Evolutionary conservation across 345 rosid species (phyloP), one percentile per base, ranked within the genome.

Genomic region (Salix brachista): DNA sequence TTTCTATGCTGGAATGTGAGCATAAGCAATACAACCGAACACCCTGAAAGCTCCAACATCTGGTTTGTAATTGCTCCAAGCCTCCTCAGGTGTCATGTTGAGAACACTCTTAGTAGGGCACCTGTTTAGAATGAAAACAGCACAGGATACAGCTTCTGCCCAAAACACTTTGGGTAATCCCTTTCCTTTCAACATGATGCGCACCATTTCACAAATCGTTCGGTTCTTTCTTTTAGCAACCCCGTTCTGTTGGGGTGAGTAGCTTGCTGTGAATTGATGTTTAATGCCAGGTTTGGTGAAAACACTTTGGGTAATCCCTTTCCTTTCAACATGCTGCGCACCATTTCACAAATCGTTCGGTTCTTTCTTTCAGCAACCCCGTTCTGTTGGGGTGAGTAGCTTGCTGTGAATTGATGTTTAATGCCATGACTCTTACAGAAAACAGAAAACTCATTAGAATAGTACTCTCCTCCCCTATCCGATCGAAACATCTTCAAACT

Each of bases 381-480:
- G 1, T 36, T 73, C 21, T 73, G 37, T 8, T 34, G 68, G 0
- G 68, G 19, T 18, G 76, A 58, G 67, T 34, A 56, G 14, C 46
- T 3, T 12, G 41, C 6, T 16, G 52, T 73, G 5, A 60, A 1
- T 18, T 73, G 17, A 56, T 39, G 32, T 1, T 12, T 16, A 19
- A 73, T 34, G 0, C 68, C 75, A n/a, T 32, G 13, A 19, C 2
- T 28, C 23, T 72, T 26, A 36, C 34, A 58, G 2, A 28, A 36
- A 0, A 19, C 11, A 6, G 17, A 34, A 16, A 72, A 72, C 10
- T 72, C 52, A 54, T 72, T 58, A 19, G 66, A 72, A 26, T 25
- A 2, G 46, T 32, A 72, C 23, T 72, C 67, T 5, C 75, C 75
- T 23, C 75, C 75, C 14, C 48, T 8, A 58, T 72, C 36, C 14